A percentile compares a stretch with the other conserved stretches of the same genome.
Evolutionary conservation across 2,329 filamentous ascomycete species (phyloP).

Genomic region (Ascochyta pisi): DNA sequence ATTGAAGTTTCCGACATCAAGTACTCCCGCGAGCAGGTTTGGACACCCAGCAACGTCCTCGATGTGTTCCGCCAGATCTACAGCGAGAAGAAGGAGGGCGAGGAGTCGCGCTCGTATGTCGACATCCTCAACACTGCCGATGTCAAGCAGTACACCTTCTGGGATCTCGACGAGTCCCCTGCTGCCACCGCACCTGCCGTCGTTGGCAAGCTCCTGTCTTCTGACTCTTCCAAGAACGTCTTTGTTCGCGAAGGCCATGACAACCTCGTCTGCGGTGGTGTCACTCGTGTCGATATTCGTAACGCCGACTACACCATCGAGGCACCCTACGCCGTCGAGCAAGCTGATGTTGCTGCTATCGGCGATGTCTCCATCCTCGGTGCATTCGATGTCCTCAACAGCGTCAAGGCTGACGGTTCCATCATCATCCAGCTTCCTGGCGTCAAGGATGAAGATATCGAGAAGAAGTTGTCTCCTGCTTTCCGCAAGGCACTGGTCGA

Average conservation of each 20-base stretch:
- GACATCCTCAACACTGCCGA: slow-evolving; percentile 61
- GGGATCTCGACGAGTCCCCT: slow-evolving; percentile 81
- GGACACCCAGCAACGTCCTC: slow-evolving; percentile 64
- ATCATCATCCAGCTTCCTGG: slow-evolving; percentile 78
- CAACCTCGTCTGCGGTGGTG: slow-evolving; percentile 74
- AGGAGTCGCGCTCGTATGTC: slow-evolving; percentile 54
- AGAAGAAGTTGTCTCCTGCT: slow-evolving; percentile 78
- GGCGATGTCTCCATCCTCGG: slow-evolving; percentile 81
- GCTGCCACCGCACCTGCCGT: slow-evolving; percentile 69
- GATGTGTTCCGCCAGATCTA: slow-evolving; percentile 56
- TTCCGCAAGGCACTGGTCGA: slow-evolving; percentile 75
- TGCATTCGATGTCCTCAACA: slow-evolving; percentile 75
- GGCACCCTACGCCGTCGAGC: slow-evolving; percentile 79
- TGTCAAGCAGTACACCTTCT: slow-evolving; percentile 89
- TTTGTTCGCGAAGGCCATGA: slow-evolving; percentile 66
- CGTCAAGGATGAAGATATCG: slow-evolving; percentile 85
- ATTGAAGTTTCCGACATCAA: slow-evolving; percentile 83
- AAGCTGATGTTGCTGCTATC: slow-evolving; percentile 80
- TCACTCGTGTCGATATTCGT: slow-evolving; percentile 83
- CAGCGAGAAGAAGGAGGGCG: slow-evolving; percentile 50
- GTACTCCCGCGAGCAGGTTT: slow-evolving; percentile 76
- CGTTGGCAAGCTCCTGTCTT: slow-evolving; percentile 66
- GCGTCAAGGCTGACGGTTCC: slow-evolving; percentile 72
- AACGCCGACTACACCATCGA: slow-evolving; percentile 83
- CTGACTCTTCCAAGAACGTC: slow-evolving; percentile 67